Percentiles rank a stretch among this genome's conserved stretches.
Conservation (phyloP, 176 grass and related monocot species). For the Pontederia paniculata region DNA sequence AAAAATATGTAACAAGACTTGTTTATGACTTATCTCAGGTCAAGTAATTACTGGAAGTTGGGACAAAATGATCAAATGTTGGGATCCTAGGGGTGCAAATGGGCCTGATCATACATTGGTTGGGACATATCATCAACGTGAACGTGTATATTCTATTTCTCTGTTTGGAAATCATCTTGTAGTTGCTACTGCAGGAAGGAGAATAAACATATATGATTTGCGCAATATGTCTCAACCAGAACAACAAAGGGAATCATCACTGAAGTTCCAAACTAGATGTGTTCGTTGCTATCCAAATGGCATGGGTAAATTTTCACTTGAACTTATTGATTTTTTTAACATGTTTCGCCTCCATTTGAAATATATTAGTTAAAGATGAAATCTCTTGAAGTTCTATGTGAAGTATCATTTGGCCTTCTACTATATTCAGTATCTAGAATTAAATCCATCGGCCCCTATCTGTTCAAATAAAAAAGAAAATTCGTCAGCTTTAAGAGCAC, state of each 20-base stretch:
- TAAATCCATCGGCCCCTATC: no score
- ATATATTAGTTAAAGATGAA: no score
- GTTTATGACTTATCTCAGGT: conserved; percentile 31
- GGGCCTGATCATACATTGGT: conserved; percentile 54
- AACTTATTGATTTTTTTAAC: background rate
- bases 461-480: no score
- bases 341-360: no score
- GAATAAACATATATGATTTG: conserved; percentile 89
- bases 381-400: no score
- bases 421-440: no score
- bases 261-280: conserved; percentile 98
- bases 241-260: conserved; percentile 71
- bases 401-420: no score
- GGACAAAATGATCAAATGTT: conserved; percentile 96
- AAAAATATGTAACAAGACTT: background rate
- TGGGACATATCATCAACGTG: conserved; percentile 70
- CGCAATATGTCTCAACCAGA: conserved; percentile 99
- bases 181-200: conserved; percentile 90
- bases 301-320: conserved; percentile 39
- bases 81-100: conserved; percentile 83
- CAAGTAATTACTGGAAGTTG: conserved; percentile 97
- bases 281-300: conserved; percentile 92
- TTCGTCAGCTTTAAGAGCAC: no score
- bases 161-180: conserved; percentile 71
- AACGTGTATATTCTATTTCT: conserved; percentile 86